phyloP scores from a whole-genome alignment of 305 asterid species.

The Fraxinus baroniana region DNA sequence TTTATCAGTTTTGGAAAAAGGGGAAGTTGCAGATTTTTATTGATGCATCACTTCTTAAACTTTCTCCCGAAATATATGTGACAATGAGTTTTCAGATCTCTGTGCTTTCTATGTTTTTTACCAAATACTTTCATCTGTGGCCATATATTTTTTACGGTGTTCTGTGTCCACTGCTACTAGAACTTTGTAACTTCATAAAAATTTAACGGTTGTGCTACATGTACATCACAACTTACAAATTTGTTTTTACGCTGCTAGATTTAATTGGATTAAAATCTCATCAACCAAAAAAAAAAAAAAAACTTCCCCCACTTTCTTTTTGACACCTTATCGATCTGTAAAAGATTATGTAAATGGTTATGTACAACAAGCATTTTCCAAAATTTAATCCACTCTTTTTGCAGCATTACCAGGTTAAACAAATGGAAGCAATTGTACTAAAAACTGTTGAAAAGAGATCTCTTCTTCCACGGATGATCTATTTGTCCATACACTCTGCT shows the following conservation, averaged over 20 bases:
- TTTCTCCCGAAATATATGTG: not conserved
- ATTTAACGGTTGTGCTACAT: not conserved
- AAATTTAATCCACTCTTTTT: conserved; percentile 23
- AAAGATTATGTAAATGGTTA: not conserved
- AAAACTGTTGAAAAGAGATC: conserved; percentile 81
- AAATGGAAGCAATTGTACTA: conserved; percentile 48
- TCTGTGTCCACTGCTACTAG: not conserved
- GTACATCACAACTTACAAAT: not conserved
- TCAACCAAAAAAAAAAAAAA: not conserved
- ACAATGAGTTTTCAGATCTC: not conserved
- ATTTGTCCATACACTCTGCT: conserved; percentile 77
- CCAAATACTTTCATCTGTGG: not conserved
- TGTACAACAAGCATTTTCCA: not conserved
- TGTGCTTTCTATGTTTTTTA: not conserved
- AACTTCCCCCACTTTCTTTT: not conserved
- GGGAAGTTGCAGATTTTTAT: conserved; percentile 14
- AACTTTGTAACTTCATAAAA: conserved; percentile 13
- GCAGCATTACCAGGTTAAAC: conserved; percentile 60
- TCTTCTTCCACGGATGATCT: conserved; percentile 86
- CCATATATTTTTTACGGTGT: not conserved
- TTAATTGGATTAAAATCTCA: not conserved
- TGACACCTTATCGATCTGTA: not conserved
- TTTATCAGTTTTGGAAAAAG: not conserved
- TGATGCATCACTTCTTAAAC: not conserved
- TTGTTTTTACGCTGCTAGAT: not conserved